Evolutionary conservation across 2,329 filamentous ascomycete genomes (phyloP), one percentile per base, ranked within the genome.

Genomic region (Zymoseptoria tritici): DNA sequence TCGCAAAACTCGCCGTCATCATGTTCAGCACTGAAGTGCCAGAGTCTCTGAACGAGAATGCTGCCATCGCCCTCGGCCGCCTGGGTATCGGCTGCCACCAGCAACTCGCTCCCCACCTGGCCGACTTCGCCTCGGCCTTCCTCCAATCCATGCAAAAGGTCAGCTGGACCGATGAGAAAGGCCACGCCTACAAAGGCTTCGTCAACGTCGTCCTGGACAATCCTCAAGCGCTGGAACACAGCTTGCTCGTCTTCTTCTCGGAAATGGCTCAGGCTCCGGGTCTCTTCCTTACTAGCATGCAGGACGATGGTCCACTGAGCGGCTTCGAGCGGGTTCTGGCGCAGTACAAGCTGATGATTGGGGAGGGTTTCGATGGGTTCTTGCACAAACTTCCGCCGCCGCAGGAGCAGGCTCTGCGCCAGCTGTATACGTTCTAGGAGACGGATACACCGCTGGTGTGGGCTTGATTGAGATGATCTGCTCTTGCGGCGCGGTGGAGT

Each of bases 91-190:
- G 88, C 61, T 93, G 89, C 71, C 82, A 88, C 8, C 85, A 90
- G 54, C 80, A 86, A 56, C 79, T 99, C 58, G 90, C 91, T 0
- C 87, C 91, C 1, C 88, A 90, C 62, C 83, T 99, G 49, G 81
- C 83, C 19, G 87, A 84, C 31, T 96, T 95, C 73, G 91, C 93
- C 0, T 85, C 87, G 42, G 84, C 89, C 42, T 97, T 97, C 78
- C 77, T 99, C 57, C 81, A 80, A 56, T 85, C 87, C 2, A 95
- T 99, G 83, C 83, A 85, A 61, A 89, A 91, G 64, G 88, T 97
- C 31, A 88, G 91, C 56, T 87, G 90, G 70, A 93, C 91, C 2
- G 90, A 96, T 62, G 94, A 99, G 76, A 99, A 99, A 77, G 91
- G 89, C 0, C 92, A 92, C 24, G 93, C 94, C 0, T 90, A 97